A percentile compares a stretch with the other conserved stretches of the same genome.
These are phyloP conservation scores for Fusarium dlaminii DNA, from an alignment of 2,329 filamentous ascomycete species.

Conservation along the genomic window DNA sequence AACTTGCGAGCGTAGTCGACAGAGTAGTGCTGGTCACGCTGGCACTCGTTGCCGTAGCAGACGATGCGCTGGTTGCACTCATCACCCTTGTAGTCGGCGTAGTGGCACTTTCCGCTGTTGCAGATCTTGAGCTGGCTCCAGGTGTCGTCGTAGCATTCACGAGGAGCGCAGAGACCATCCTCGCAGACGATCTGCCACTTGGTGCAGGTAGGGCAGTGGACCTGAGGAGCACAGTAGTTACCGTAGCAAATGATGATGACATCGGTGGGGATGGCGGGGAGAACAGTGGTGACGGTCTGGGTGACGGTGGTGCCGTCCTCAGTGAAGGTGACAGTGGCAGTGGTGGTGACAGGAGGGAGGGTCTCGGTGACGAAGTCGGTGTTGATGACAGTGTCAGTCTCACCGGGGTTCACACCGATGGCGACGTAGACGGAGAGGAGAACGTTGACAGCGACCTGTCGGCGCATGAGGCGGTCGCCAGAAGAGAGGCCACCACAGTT, in stretches of 20 bases:
- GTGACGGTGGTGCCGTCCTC: constrained; percentile 31
- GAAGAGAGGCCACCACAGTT: constrained; percentile 40
- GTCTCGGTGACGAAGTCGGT: constrained; percentile 41
- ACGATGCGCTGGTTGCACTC: constrained; percentile 48
- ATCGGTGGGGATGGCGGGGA: constrained; percentile 33
- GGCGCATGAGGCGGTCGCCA: constrained; percentile 26
- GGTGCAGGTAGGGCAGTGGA: constrained; percentile 42
- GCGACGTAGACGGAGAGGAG: constrained; percentile 38
- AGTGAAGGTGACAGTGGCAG: constrained; percentile 44
- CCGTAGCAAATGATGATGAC: constrained; percentile 44
- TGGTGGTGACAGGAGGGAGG: constrained; percentile 39
- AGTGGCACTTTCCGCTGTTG: constrained; percentile 43
- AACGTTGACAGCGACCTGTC: constrained; percentile 37
- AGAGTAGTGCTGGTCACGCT: constrained; percentile 40
- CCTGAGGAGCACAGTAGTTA: constrained; percentile 43
- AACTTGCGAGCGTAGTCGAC: constrained; percentile 45
- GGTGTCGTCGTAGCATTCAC: constrained; percentile 41
- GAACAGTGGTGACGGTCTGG: constrained; percentile 36
- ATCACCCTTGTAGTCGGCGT: constrained; percentile 43
- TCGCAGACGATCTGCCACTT: constrained; percentile 47
- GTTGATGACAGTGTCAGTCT: constrained; percentile 15
- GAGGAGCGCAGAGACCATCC: constrained; percentile 46
- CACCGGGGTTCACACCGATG: constrained; percentile 13
- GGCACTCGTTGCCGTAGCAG: constrained; percentile 48
- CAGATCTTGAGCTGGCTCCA: constrained; percentile 47